Percentiles rank a stretch among this genome's conserved stretches.
These are phyloP conservation scores for Handroanthus guayacan DNA, from an alignment of 257 asterid species.

Conservation along the genomic window DNA sequence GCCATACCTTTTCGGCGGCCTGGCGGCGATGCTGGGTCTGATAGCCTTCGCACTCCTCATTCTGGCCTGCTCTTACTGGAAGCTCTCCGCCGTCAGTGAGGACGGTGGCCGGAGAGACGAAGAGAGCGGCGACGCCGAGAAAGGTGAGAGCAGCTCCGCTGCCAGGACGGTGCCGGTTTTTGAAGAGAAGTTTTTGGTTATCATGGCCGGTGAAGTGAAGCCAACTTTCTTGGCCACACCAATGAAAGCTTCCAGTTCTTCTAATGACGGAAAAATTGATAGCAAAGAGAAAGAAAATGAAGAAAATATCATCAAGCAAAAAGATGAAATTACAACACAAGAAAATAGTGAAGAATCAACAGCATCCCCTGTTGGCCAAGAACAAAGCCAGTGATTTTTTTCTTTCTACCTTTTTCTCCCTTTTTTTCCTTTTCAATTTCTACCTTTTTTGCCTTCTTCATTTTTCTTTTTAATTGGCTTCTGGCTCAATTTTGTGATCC, in stretches of 20 bases:
- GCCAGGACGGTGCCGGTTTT: slow-evolving; percentile 43
- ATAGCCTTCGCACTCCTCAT: slow-evolving; percentile 74
- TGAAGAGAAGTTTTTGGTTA: slow-evolving; percentile 67
- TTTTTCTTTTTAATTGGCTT: too few relatives aligned
- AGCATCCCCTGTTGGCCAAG: slow-evolving; percentile 37
- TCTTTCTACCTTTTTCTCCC: neutral
- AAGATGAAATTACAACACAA: slow-evolving; percentile 26
- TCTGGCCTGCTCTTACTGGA: slow-evolving; percentile 77
- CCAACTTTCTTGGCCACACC: slow-evolving; percentile 72
- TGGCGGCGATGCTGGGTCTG: slow-evolving; percentile 65
- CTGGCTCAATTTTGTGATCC: slow-evolving; percentile 51
- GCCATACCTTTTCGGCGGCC: slow-evolving; percentile 75
- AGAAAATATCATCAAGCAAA: slow-evolving; percentile 15
- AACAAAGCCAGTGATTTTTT: slow-evolving; percentile 38
- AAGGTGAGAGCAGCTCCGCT: slow-evolving; percentile 46
- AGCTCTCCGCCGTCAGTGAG: slow-evolving; percentile 42
- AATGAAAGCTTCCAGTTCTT: slow-evolving; percentile 19
- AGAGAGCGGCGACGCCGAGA: slow-evolving; percentile 46
- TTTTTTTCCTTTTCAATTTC: neutral
- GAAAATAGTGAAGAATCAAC: slow-evolving; percentile 32
- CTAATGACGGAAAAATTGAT: slow-evolving; percentile 35
- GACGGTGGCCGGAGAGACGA: slow-evolving; percentile 41
- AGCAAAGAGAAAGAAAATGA: slow-evolving; percentile 11
- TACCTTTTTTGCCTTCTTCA: neutral
- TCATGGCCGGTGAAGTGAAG: slow-evolving; percentile 71